A percentile compares a stretch with the other conserved stretches of the same genome.
These are phyloP conservation scores for Melampsora allii-populina DNA, from an alignment of 1,284 basidiomycete species.

Conservation along the genomic window DNA sequence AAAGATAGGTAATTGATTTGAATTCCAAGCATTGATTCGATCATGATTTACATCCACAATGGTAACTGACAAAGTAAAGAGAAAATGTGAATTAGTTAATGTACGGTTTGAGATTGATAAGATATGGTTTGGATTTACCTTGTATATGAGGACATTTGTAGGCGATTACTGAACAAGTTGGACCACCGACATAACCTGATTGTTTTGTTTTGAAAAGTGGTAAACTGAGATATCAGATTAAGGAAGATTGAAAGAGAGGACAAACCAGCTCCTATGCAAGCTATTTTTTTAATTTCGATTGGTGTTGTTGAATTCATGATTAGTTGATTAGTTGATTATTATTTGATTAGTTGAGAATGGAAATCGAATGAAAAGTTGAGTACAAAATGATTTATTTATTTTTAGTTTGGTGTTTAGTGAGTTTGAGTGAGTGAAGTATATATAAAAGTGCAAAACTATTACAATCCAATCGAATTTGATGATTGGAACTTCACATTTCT, in stretches of 20 bases:
- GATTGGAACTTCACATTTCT: too few relatives aligned
- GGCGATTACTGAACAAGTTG: slow-evolving; percentile 67
- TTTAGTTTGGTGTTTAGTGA: too few relatives aligned
- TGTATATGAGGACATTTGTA: slow-evolving; percentile 84
- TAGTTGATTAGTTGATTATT: too few relatives aligned
- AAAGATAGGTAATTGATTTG: slow-evolving; percentile 69
- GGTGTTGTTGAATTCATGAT: too few relatives aligned
- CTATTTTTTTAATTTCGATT: slow-evolving; percentile 51
- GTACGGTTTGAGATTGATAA: neutral
- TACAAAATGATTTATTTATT: too few relatives aligned
- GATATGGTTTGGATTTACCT: slow-evolving; percentile 7
- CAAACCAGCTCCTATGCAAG: slow-evolving; percentile 82
- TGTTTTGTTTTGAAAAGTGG: neutral
- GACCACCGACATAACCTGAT: slow-evolving; percentile 44
- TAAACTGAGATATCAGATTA: neutral
- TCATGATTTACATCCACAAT: slow-evolving; percentile 96
- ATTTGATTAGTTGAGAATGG: too few relatives aligned
- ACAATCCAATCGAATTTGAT: too few relatives aligned
- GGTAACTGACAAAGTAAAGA: slow-evolving; percentile 63
- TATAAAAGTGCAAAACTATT: too few relatives aligned
- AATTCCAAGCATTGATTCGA: slow-evolving; percentile 95
- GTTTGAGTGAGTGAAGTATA: too few relatives aligned
- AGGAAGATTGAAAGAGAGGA: slow-evolving; percentile 50
- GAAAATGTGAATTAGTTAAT: neutral
- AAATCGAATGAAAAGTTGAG: too few relatives aligned